Evolutionary conservation across 257 asterid species (phyloP), one percentile per base, ranked within the genome.

Genomic region (Phtheirospermum japonicum): DNA sequence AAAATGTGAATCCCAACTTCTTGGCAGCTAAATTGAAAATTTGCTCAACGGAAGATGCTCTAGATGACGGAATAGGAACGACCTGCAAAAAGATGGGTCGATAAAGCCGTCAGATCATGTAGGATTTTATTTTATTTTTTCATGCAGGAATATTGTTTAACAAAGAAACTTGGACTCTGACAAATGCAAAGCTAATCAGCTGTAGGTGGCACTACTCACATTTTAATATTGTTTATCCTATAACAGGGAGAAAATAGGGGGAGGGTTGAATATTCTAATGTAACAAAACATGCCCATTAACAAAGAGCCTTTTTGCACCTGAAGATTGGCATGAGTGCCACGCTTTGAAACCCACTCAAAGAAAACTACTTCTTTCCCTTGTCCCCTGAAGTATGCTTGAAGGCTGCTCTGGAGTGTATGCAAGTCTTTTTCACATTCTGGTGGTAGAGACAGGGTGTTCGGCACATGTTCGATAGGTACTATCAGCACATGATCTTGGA

Each of bases 251-350:
- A 65, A 43, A 43, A 40, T 18, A n/a, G n/a, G n/a, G n/a, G n/a
- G n/a, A n/a, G 28, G 28, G 28, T 1, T 23, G 28, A 1, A 23
- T 8, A 33, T 50, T 61, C 57, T 30, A 53, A 39, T 39, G 55
- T 7, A 48, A 36, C 42, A 17, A 61, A 63, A 52, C 37, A 64
- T 66, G 53, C 40, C n/a, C 26, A 57, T 10, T 28, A 48, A 26
- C 57, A 37, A 61, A 48, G 33, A 67, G 40, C 10, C 20, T 18
- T 50, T 53, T 28, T 8, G 42, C 57, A 92, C 97, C 99, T 89
- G 99, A 73, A 92, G 95, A 81, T 92, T 92, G 60, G 95, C 96
- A 79, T 92, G 99, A 63, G 91, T 86, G 73, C 87, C 95, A 68
- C 85, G 77, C 59, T 61, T 87, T 26, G 87, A 81, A 73, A 85